Conservation (phyloP, 495 filamentous ascomycete species). For the Daldinia concentrica region DNA sequence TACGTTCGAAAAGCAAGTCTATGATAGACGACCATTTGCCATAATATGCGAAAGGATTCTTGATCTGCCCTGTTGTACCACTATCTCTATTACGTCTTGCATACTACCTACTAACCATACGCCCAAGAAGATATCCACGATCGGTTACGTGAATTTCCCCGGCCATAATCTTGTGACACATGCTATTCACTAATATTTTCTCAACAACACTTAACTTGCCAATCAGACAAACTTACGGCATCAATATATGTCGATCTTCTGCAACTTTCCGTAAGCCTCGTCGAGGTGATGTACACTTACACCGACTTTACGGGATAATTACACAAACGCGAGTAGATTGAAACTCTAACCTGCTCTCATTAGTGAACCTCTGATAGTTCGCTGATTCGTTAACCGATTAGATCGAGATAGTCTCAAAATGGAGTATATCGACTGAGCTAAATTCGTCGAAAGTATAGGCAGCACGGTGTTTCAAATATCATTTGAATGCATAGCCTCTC, state of each 20-base stretch:
- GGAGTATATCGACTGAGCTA: too few species aligned
- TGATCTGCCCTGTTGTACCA: neutral
- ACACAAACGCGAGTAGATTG: neutral
- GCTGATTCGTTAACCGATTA: too few species aligned
- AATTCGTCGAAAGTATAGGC: too few species aligned
- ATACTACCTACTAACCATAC: neutral
- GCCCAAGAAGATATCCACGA: neutral
- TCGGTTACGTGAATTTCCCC: neutral
- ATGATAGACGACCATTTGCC: neutral
- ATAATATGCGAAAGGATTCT: neutral
- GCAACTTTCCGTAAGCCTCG: neutral
- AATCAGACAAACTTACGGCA: neutral
- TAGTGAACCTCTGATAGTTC: neutral
- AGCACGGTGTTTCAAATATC: too few species aligned
- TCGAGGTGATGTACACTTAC: neutral
- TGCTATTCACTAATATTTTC: neutral
- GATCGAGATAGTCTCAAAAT: too few species aligned
- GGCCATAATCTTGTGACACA: neutral
- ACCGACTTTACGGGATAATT: neutral
- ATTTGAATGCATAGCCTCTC: too few species aligned
- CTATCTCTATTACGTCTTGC: neutral
- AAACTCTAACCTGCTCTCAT: neutral
- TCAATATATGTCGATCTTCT: neutral
- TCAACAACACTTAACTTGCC: neutral
- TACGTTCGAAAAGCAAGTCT: neutral